A percentile compares a stretch with the other conserved stretches of the same genome.
Evolutionary conservation across 2,329 filamentous ascomycete species (phyloP).

Genomic region (Stemphylium lycopersici): DNA sequence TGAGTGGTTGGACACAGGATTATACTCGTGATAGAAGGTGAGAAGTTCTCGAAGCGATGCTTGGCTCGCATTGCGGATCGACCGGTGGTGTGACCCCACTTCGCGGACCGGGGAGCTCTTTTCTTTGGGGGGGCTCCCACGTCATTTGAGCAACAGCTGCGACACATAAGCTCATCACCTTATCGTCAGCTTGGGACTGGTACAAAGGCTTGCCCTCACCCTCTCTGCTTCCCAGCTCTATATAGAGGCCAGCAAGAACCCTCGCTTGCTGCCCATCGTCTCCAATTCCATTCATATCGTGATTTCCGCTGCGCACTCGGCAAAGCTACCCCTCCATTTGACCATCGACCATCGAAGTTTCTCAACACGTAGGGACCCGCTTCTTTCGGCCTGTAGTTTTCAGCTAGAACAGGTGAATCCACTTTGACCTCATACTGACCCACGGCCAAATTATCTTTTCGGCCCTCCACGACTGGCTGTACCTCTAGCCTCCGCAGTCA

Average conservation of each 20-base stretch:
- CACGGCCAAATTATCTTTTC: constrained; percentile 20
- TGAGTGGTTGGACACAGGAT: neutral
- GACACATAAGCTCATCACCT: constrained; percentile 12
- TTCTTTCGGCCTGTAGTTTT: constrained; percentile 23
- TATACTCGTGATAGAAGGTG: neutral
- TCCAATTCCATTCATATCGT: neutral
- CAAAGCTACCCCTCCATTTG: constrained; percentile 20
- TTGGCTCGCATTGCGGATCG: constrained; percentile 6
- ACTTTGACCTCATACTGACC: constrained; percentile 36
- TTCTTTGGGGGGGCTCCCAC: constrained; percentile 22
- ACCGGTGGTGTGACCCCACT: constrained; percentile 25
- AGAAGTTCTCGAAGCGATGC: constrained; percentile 1
- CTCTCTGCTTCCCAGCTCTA: too few relatives aligned
- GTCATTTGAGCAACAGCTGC: constrained; percentile 20
- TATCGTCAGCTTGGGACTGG: constrained; percentile 10
- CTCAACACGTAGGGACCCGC: constrained; percentile 33
- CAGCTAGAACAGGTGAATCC: constrained; percentile 21
- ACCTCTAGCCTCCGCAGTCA: constrained; percentile 12
- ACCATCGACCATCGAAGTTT: constrained; percentile 17
- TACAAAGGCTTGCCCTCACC: neutral
- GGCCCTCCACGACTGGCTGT: constrained; percentile 10
- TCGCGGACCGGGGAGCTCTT: constrained; percentile 19
- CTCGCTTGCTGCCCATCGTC: neutral
- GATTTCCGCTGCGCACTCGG: constrained; percentile 1
- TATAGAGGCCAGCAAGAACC: neutral